These are phyloP conservation scores for Wallacemonas collosoma DNA, from an alignment of 208 protist species.

Conservation along the genomic window DNA sequence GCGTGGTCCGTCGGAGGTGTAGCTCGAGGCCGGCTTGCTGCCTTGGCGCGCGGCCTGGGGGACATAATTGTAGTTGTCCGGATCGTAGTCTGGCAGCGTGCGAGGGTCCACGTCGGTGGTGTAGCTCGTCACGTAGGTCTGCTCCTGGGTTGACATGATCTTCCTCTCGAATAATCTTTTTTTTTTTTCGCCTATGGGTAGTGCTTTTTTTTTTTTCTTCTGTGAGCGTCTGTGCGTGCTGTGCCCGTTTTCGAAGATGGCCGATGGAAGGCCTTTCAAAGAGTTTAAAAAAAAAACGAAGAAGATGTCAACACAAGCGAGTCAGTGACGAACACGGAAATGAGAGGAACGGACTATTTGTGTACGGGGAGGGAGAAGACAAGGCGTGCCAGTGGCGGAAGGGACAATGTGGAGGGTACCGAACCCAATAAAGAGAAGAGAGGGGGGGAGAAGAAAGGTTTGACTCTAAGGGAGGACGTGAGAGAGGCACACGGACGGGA, in stretches of 20 bases:
- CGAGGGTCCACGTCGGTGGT: conserved; percentile 46
- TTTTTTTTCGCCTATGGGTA: neutral
- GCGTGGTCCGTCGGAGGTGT: conserved; percentile 27
- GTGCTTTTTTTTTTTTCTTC: neutral
- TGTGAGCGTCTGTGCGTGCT: neutral
- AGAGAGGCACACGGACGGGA: too few relatives aligned
- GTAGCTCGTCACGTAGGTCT: conserved; percentile 39
- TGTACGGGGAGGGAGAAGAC: too few relatives aligned
- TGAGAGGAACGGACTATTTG: too few relatives aligned
- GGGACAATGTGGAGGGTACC: too few relatives aligned
- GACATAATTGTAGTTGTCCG: conserved; percentile 20
- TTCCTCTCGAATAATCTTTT: conserved; percentile 6
- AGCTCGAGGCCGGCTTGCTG: conserved; percentile 10
- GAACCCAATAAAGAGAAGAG: too few relatives aligned
- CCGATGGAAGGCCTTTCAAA: too few relatives aligned
- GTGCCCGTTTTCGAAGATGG: neutral
- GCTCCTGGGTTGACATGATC: conserved; percentile 29
- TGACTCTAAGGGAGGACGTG: too few relatives aligned
- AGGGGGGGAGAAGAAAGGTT: too few relatives aligned
- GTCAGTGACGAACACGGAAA: too few relatives aligned
- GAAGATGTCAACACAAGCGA: too few relatives aligned
- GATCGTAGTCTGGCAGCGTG: conserved; percentile 34
- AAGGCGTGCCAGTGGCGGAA: too few relatives aligned
- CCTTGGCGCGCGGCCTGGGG: conserved; percentile 17
- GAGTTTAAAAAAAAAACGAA: too few relatives aligned